These are phyloP conservation scores for Rhizopus delemar DNA, from an alignment of 371 early-diverging fungal genomes.

Conservation along the genomic window DNA sequence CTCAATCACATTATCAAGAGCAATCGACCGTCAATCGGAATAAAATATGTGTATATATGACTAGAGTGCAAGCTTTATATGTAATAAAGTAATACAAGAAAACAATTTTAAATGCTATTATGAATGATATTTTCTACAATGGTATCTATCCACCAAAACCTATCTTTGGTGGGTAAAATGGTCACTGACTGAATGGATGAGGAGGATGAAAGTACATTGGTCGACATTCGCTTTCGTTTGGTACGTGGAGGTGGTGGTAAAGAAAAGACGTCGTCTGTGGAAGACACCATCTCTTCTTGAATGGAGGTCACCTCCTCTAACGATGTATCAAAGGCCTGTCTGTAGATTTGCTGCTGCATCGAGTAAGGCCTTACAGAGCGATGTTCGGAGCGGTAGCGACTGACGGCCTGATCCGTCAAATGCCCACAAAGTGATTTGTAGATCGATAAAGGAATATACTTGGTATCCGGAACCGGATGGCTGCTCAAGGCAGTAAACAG, in stretches of 20 bases:
- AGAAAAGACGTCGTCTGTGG: slow-evolving; percentile 2
- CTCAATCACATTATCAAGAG: neutral
- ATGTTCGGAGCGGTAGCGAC: slow-evolving; percentile 17
- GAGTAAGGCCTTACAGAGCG: slow-evolving; percentile 9
- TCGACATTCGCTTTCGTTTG: slow-evolving; percentile 23
- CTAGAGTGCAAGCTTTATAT: too few species aligned
- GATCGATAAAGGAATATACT: slow-evolving; percentile 35
- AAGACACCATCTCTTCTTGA: too few species aligned
- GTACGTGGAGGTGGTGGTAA: slow-evolving; percentile 35
- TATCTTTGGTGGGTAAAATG: slow-evolving; percentile 31
- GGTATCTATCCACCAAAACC: slow-evolving; percentile 41
- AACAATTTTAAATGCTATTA: neutral
- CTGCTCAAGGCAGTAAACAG: slow-evolving; percentile 38
- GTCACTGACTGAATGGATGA: slow-evolving; percentile 9
- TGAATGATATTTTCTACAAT: slow-evolving; percentile 34
- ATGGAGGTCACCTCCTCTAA: too few species aligned
- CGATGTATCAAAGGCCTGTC: neutral
- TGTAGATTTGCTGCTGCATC: slow-evolving; percentile 26
- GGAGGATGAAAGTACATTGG: neutral
- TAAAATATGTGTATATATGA: neutral
- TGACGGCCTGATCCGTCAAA: slow-evolving; percentile 36
- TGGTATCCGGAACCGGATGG: slow-evolving; percentile 30
- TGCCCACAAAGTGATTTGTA: slow-evolving; percentile 29
- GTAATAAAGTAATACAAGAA: neutral
- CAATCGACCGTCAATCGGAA: neutral